Evolutionary conservation across 225 moss, liverwort and hornwort genomes (phyloP).

Genomic region (Lunularia cruciata): DNA sequence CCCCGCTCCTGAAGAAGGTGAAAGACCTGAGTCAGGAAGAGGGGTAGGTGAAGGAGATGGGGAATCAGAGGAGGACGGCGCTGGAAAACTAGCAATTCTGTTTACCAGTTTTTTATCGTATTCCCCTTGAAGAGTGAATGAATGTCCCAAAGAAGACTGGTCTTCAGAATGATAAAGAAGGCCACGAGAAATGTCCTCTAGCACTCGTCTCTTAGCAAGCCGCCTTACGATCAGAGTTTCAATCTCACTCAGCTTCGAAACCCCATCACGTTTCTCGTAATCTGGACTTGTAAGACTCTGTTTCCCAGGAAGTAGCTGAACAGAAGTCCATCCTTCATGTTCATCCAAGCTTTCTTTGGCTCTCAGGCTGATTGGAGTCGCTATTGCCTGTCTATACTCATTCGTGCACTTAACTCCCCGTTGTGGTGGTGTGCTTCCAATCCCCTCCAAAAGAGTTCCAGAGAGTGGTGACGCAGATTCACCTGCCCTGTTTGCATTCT

Average conservation of each 20-base stretch:
- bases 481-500: not conserved
- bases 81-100: not conserved
- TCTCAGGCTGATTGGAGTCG: not conserved
- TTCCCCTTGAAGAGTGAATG: not conserved
- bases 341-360: not conserved
- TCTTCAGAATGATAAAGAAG: not conserved
- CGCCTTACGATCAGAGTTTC: not conserved
- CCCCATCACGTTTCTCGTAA: not conserved
- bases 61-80: not conserved
- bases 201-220: not conserved
- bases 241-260: too few species aligned
- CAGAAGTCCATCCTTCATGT: not conserved
- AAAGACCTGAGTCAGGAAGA: not conserved
- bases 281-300: not conserved
- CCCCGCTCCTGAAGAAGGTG: not conserved
- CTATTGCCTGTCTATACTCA: not conserved
- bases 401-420: not conserved
- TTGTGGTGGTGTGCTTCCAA: conserved; percentile 1
- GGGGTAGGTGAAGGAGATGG: conserved; percentile 16
- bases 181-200: conserved; percentile 1
- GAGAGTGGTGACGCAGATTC: not conserved
- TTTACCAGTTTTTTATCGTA: not conserved
- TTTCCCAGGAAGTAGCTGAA: not conserved
- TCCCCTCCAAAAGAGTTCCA: not conserved
- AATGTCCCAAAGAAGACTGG: not conserved